Evolutionary conservation across 371 early-diverging fungal genomes (phyloP), one percentile per base, ranked within the genome.

Genomic region (Saksenaea oblongispora): DNA sequence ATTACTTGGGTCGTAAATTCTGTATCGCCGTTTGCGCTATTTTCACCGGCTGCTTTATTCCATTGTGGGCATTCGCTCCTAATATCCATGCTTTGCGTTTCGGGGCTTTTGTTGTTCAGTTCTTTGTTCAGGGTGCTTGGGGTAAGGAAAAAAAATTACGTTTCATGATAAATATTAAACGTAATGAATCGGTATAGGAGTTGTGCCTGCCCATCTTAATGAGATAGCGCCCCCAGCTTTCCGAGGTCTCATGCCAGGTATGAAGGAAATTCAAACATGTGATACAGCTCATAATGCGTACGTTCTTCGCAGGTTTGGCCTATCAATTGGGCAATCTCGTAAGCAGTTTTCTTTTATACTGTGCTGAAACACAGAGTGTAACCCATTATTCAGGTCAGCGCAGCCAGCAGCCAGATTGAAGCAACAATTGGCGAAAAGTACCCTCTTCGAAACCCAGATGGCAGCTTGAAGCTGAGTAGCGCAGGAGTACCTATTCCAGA

Each of bases 321-420:
- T 89, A 87, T 67, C 88, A 90, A 67, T 67, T 87, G 17, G 90
- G 89, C 51, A 90, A 85, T 61, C 70, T 88, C 61, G 74, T 74
- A 66, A 61, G 61, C 54, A 2, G 17, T 24, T 18, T 15, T 5
- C 9, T 7, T 18, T 34, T 22, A 22, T 47, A 47, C 22, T 10
- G 11, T 5, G 10, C 0, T 17, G 24, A 47, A 47, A 4, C 8
- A 22, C 51, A 5, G 22, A 44, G 1, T 34, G 5, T 24, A 1
- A 7, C 7, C 17, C 2, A 37, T 54, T 54, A 27, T 22, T 5
- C 39, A 74, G 76, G 77, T 90, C 37, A 74, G 82, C 34, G 82
- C 89, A 13, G 79, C 86, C 11, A 78, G 83, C 24, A 83, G 87
- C 57, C 87, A 87, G 61, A 87, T 88, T 26, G 85, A 88, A 58